These are phyloP conservation scores for Aspergillus coremiiformis DNA, from an alignment of 495 filamentous ascomycete genomes.

Conservation along the genomic window DNA sequence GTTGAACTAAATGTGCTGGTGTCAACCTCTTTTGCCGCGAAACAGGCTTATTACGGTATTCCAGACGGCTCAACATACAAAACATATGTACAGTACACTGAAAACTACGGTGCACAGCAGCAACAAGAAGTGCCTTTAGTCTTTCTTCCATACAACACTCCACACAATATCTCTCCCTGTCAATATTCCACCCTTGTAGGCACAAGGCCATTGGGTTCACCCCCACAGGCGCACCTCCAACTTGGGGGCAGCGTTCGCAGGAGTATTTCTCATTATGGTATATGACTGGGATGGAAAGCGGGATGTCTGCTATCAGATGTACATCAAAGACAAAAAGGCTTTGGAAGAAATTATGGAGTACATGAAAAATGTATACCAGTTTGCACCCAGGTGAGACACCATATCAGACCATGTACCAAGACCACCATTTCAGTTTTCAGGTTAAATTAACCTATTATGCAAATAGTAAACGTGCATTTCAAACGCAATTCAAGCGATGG, in stretches of 20 bases:
- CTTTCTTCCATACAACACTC: not conserved
- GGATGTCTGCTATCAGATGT: slow-evolving; percentile 61
- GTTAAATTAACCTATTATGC: not conserved
- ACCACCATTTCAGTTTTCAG: not conserved
- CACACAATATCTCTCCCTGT: not conserved
- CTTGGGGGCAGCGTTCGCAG: slow-evolving; percentile 17
- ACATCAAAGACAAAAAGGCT: slow-evolving; percentile 63
- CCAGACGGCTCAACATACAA: slow-evolving; percentile 9
- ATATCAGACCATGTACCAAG: not conserved
- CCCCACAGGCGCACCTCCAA: slow-evolving; percentile 26
- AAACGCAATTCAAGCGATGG: slow-evolving; percentile 70
- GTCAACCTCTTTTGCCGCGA: not conserved
- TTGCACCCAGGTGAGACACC: slow-evolving; percentile 53
- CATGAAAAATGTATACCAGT: slow-evolving; percentile 52
- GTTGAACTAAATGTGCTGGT: too few species aligned
- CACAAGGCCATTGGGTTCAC: slow-evolving; percentile 3
- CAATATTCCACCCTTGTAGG: slow-evolving; percentile 1
- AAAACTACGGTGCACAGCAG: slow-evolving; percentile 34
- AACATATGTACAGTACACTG: not conserved
- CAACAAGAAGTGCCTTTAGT: slow-evolving; percentile 33
- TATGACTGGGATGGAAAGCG: slow-evolving; percentile 70
- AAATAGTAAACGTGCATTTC: slow-evolving; percentile 63
- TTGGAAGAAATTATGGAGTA: slow-evolving; percentile 62
- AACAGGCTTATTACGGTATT: slow-evolving; percentile 15
- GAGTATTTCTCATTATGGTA: slow-evolving; percentile 44